Base-by-base conservation (phyloP, 2,329 filamentous ascomycete species). In the Hypoxylon sp. region DNA sequence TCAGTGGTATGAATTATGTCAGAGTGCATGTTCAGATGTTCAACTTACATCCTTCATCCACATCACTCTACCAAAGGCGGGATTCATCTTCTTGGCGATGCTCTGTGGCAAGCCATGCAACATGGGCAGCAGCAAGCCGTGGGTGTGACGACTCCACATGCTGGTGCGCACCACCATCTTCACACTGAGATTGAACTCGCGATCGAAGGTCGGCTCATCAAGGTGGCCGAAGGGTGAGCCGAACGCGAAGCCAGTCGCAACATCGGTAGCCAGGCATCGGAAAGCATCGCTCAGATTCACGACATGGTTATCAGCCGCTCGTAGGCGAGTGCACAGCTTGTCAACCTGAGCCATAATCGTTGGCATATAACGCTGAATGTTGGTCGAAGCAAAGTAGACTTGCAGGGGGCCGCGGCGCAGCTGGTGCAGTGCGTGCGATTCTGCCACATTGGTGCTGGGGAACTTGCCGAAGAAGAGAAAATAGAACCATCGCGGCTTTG, bases 401-500 rank as follows among this genome's bases (percentile, higher is more conserved):
- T 74, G 69, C 22, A 74, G 46, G 2, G 73, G 73, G 0, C 37
- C 72, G 4, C 71, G 69, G 8, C 73, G 70, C 58, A 73, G 66
- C 62, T 74, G 73, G 59, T 74, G 73, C 35, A 75, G 66, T 9
- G 70, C 71, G 63, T 75, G 73, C 26, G 72, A 71, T 48, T 73
- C 72, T 35, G 72, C 72, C 0, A 66, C 66, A 58, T 75, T 74
- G 42, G 73, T 74, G 65, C 72, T 73, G 10, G 73, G 73, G 62
- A 73, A 75, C 61, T 63, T 65, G 57, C 72, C 73, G 59, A 75
- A 74, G 69, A 75, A 73, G 24, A 67, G 71, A 59, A 72, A 63
- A 63, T 74, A 75, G 63, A 73, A 73, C 73, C 71, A 74, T 11
- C 39, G 61, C 42, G 74, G 74, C 62, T 75, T 75, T 24, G 74